phyloP scores from a whole-genome alignment of 2,329 filamentous ascomycete species.

The Apiospora kogelbergensis region DNA sequence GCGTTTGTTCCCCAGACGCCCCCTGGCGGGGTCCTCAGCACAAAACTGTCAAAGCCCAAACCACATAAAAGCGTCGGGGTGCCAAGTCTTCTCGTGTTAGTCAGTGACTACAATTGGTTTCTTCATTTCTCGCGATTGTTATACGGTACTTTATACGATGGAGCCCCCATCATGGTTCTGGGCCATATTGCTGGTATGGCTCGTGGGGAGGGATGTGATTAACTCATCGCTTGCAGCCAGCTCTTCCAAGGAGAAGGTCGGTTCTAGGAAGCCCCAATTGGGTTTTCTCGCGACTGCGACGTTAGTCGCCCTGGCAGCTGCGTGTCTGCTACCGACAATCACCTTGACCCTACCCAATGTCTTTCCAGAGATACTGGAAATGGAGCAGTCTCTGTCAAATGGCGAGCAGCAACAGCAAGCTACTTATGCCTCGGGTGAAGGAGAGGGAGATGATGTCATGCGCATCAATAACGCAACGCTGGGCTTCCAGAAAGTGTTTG shows the following conservation, averaged over 20 bases:
- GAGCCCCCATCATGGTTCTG: neutral
- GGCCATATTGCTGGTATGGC: neutral
- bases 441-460: slow-evolving; percentile 20
- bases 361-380: neutral
- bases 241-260: neutral
- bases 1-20: neutral
- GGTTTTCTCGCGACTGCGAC: neutral
- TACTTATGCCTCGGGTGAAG: too few relatives aligned
- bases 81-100: neutral
- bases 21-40: neutral
- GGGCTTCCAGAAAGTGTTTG: slow-evolving; percentile 35
- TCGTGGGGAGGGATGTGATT: neutral
- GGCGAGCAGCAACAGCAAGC: neutral
- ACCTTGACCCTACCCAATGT: neutral
- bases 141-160: neutral
- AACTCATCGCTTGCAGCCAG: neutral
- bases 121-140: neutral
- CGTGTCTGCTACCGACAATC: neutral
- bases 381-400: neutral
- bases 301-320: neutral
- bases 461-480: slow-evolving; percentile 26
- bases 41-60: neutral
- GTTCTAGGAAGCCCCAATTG: neutral
- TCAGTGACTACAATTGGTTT: neutral
- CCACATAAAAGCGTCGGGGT: neutral